phyloP scores from a whole-genome alignment of 108 stramenopile species.

The Mediolabrus comicus region DNA sequence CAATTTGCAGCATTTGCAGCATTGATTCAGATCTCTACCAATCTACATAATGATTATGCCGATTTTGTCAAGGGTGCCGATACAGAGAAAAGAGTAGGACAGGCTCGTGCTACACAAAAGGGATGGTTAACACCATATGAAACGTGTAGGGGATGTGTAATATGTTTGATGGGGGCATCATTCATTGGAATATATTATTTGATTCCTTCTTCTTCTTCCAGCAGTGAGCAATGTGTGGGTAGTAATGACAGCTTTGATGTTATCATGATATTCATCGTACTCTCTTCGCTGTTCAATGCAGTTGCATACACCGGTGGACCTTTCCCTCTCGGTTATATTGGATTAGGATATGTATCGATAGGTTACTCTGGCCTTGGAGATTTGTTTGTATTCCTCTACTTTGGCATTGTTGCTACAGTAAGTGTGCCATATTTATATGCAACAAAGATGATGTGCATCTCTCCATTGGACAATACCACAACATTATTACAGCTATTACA shows the following conservation, averaged over 20 bases:
- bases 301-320: slow-evolving; percentile 89
- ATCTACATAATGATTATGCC: slow-evolving; percentile 91
- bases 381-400: slow-evolving; percentile 86
- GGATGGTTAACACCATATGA: slow-evolving; percentile 85
- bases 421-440: slow-evolving; percentile 65
- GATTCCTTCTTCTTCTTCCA: slow-evolving; percentile 15
- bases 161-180: slow-evolving; percentile 46
- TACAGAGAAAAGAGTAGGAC: slow-evolving; percentile 77
- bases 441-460: slow-evolving; percentile 8
- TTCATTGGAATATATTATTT: slow-evolving; percentile 53
- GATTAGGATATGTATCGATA: slow-evolving; percentile 71
- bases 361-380: slow-evolving; percentile 88
- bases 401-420: slow-evolving; percentile 84
- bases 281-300: slow-evolving; percentile 77
- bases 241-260: neutral
- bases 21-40: slow-evolving; percentile 82
- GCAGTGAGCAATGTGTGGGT: neutral
- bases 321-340: slow-evolving; percentile 86
- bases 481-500: slow-evolving; percentile 10
- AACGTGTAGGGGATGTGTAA: slow-evolving; percentile 60
- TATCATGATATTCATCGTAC: slow-evolving; percentile 49
- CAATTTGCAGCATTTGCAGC: slow-evolving; percentile 44
- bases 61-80: slow-evolving; percentile 90
- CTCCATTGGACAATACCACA: neutral
- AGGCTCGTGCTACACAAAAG: slow-evolving; percentile 86